These are phyloP conservation scores for Jamesozyma spencerorum DNA, from an alignment of 805 yeast species.

Conservation along the genomic window DNA sequence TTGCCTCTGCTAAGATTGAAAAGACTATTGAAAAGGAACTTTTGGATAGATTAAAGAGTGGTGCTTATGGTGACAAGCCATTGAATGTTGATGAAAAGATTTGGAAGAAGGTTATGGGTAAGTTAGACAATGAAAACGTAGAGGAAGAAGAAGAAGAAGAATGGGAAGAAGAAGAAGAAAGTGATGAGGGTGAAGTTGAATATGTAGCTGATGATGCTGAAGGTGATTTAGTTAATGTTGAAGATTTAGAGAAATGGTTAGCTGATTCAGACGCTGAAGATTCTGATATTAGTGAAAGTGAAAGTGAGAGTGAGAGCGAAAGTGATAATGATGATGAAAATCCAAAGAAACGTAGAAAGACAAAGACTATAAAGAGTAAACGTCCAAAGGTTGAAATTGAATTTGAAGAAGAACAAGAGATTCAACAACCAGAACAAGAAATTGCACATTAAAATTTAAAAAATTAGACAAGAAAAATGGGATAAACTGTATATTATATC, in stretches of 20 bases:
- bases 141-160: slow-evolving; percentile 42
- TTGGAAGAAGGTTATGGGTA: slow-evolving; percentile 89
- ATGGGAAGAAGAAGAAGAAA: slow-evolving; percentile 41
- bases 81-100: slow-evolving; percentile 90
- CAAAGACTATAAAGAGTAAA: slow-evolving; percentile 36
- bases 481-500: too few species aligned
- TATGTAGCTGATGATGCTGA: slow-evolving; percentile 86
- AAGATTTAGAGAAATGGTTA: slow-evolving; percentile 86
- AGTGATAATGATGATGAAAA: slow-evolving; percentile 32
- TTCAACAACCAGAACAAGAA: slow-evolving; percentile 28
- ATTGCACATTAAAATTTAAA: slow-evolving; percentile 13
- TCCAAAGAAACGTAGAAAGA: slow-evolving; percentile 32
- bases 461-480: neutral
- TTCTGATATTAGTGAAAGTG: slow-evolving; percentile 22
- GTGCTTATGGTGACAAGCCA: slow-evolving; percentile 98
- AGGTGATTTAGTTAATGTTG: slow-evolving; percentile 84
- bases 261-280: slow-evolving; percentile 39
- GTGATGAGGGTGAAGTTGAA: slow-evolving; percentile 71
- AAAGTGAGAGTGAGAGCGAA: slow-evolving; percentile 31
- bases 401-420: slow-evolving; percentile 58
- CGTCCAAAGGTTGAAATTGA: slow-evolving; percentile 75
- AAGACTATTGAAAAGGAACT: slow-evolving; percentile 94
- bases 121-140: slow-evolving; percentile 57
- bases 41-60: slow-evolving; percentile 87
- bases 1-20: slow-evolving; percentile 93